Percentiles rank a stretch among this genome's conserved stretches.
Evolutionary conservation across 1,139 yeast species (phyloP).

Genomic region (Yamadazyma siamensis): DNA sequence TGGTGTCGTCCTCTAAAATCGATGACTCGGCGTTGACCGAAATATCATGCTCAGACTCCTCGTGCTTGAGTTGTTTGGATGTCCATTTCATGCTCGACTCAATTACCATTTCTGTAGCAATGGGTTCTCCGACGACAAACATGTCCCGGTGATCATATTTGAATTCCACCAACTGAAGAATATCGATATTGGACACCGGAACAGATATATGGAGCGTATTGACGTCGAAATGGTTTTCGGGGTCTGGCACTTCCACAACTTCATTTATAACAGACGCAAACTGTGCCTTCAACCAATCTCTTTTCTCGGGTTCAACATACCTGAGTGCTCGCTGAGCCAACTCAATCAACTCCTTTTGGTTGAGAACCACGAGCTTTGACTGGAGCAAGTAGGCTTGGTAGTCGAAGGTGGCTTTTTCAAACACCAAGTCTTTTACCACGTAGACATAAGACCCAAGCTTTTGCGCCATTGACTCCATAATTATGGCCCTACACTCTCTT

Average conservation of each 20-base stretch:
- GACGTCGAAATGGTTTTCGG: not conserved
- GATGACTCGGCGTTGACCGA: slow-evolving; percentile 28
- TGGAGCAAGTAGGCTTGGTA: slow-evolving; percentile 6
- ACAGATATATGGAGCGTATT: slow-evolving; percentile 41
- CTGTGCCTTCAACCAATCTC: not conserved
- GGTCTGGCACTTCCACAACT: not conserved
- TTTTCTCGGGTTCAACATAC: slow-evolving; percentile 4
- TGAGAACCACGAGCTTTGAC: slow-evolving; percentile 6
- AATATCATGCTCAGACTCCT: slow-evolving; percentile 9
- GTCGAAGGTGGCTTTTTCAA: slow-evolving; percentile 8
- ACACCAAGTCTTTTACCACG: slow-evolving; percentile 6
- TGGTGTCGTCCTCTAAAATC: slow-evolving; percentile 14
- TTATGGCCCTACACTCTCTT: slow-evolving; percentile 33
- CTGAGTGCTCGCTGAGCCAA: slow-evolving; percentile 1
- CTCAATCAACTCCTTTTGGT: slow-evolving; percentile 4
- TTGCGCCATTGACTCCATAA: slow-evolving; percentile 13
- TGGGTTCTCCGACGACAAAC: slow-evolving; percentile 63
- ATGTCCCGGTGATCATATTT: slow-evolving; percentile 34
- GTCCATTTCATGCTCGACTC: slow-evolving; percentile 49
- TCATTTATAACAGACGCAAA: not conserved
- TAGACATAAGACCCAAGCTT: slow-evolving; percentile 2
- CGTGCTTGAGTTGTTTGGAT: slow-evolving; percentile 10
- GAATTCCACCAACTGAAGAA: slow-evolving; percentile 49
- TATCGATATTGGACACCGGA: slow-evolving; percentile 49
- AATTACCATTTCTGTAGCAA: slow-evolving; percentile 41